Conservation (phyloP, 2,329 filamentous ascomycete genomes). For the Laburnicola sp. region DNA sequence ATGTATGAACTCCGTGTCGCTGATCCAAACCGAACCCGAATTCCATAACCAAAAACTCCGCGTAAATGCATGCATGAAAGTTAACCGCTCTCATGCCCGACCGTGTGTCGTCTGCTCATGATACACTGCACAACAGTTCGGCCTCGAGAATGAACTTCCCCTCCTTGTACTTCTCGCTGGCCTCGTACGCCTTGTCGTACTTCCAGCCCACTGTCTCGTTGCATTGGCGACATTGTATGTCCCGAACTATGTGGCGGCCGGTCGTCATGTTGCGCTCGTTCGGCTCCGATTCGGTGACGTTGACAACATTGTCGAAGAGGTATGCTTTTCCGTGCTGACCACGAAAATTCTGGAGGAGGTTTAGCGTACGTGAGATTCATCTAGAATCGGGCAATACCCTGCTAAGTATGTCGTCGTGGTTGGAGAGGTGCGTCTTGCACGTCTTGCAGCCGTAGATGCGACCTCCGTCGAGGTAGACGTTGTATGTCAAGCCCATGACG, state of each 20-base stretch:
- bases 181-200: constrained; percentile 95
- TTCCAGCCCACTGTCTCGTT: constrained; percentile 95
- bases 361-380: too few relatives aligned
- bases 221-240: constrained; percentile 90
- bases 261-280: constrained; percentile 98
- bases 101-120: constrained; percentile 31
- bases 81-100: neutral
- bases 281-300: constrained; percentile 80
- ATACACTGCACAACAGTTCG: constrained; percentile 81
- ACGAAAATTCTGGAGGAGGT: constrained; percentile 77
- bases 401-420: constrained; percentile 95
- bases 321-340: constrained; percentile 98
- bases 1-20: constrained; percentile 9
- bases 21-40: constrained; percentile 9
- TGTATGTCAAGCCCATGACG: constrained; percentile 84
- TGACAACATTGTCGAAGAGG: constrained; percentile 93
- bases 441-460: constrained; percentile 89
- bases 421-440: constrained; percentile 94
- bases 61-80: constrained; percentile 26
- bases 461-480: constrained; percentile 82
- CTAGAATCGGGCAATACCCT: constrained; percentile 58
- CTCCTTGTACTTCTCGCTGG: constrained; percentile 96
- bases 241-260: constrained; percentile 88
- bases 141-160: constrained; percentile 96
- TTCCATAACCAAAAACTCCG: constrained; percentile 25